phyloP scores from a whole-genome alignment of 2,329 filamentous ascomycete species.

The Tolypocladium guangdongense region DNA sequence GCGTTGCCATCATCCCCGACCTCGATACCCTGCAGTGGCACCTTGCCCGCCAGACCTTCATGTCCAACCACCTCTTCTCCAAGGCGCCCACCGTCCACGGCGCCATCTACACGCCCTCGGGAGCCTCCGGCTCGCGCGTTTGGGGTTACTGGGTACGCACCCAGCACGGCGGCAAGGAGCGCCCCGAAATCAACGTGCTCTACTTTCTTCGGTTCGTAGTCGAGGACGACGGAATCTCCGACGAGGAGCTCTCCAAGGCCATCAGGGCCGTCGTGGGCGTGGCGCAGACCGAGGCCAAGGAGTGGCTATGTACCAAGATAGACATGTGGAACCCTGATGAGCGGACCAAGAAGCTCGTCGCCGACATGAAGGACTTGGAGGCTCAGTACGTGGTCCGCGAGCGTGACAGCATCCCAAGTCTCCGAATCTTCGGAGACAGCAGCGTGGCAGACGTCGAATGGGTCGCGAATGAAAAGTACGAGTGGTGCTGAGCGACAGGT shows the following conservation, averaged over 20 bases:
- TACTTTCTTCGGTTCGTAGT: slow-evolving; percentile 60
- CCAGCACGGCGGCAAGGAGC: slow-evolving; percentile 46
- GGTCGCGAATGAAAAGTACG: slow-evolving; percentile 68
- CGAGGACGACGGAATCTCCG: slow-evolving; percentile 36
- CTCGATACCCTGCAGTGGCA: slow-evolving; percentile 39
- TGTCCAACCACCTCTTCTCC: slow-evolving; percentile 52
- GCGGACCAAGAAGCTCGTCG: slow-evolving; percentile 35
- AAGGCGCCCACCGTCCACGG: slow-evolving; percentile 53
- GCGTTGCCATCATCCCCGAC: slow-evolving; percentile 22
- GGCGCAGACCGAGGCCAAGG: slow-evolving; percentile 58
- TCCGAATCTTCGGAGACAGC: slow-evolving; percentile 58
- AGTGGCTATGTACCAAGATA: slow-evolving; percentile 60
- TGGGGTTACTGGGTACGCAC: slow-evolving; percentile 66
- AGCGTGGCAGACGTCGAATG: slow-evolving; percentile 49
- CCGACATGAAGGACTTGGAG: slow-evolving; percentile 32
- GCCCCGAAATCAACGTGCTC: slow-evolving; percentile 51
- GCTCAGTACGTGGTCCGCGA: slow-evolving; percentile 45
- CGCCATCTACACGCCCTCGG: slow-evolving; percentile 46
- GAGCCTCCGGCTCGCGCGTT: slow-evolving; percentile 40
- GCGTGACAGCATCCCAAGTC: slow-evolving; percentile 55
- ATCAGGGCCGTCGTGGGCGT: slow-evolving; percentile 53
- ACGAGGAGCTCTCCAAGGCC: slow-evolving; percentile 35
- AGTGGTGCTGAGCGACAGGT: slow-evolving; percentile 49
- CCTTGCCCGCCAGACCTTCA: slow-evolving; percentile 69
- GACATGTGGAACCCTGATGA: slow-evolving; percentile 75